Conservation (phyloP, 192 early-diverging fungal genomes). For the Rhizoclosmatium globosum region DNA sequence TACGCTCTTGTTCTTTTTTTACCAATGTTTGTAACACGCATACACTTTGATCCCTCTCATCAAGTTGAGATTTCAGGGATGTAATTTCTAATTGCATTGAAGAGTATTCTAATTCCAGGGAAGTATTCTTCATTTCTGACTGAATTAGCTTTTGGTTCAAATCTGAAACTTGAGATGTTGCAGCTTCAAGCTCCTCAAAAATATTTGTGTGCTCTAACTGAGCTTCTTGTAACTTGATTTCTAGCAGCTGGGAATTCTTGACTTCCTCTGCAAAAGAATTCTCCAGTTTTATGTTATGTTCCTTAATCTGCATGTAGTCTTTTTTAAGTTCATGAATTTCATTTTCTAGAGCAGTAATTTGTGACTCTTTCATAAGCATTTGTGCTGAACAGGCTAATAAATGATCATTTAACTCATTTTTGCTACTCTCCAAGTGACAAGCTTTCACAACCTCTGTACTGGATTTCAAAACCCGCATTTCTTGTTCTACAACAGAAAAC, state of each 20-base stretch:
- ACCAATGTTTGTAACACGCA: not conserved
- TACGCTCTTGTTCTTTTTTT: not conserved
- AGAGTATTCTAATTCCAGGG: conserved; percentile 6
- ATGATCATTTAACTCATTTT: no score
- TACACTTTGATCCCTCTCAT: conserved; percentile 1
- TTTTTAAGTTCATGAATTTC: not conserved
- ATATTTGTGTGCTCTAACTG: not conserved
- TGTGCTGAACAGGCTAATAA: no score
- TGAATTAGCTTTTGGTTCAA: not conserved
- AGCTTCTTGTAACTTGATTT: conserved; percentile 15
- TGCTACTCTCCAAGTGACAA: no score
- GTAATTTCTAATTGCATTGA: not conserved
- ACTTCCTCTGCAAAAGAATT: not conserved
- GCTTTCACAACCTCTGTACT: no score
- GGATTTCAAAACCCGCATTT: no score
- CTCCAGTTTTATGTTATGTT: not conserved
- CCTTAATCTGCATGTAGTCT: not conserved
- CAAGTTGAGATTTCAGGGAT: not conserved
- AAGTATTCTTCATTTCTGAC: conserved; percentile 1
- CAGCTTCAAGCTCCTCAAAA: not conserved
- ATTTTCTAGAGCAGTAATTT: not conserved
- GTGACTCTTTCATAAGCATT: not conserved
- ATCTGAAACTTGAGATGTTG: not conserved
- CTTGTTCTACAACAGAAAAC: no score
- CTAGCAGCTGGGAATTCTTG: conserved; percentile 3